These are phyloP conservation scores for Fusarium praegraminearum DNA, from an alignment of 2,329 filamentous ascomycete species.

Conservation along the genomic window DNA sequence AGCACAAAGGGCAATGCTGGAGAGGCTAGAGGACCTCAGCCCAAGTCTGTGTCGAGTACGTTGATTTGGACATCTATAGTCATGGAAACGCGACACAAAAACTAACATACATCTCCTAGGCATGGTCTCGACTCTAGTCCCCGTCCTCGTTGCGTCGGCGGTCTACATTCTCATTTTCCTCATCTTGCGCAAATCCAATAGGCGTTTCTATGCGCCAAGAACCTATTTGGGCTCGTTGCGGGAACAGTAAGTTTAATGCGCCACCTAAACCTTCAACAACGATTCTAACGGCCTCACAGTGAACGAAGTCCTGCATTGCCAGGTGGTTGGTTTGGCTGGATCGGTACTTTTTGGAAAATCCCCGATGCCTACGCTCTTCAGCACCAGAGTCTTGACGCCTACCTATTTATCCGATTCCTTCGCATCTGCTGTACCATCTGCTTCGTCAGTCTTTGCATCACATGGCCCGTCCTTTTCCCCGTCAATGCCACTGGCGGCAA, in stretches of 20 bases:
- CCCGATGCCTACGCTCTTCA: constrained; percentile 84
- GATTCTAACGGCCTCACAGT: constrained; percentile 49
- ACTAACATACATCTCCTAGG: constrained; percentile 39
- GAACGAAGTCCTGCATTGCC: constrained; percentile 69
- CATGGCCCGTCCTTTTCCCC: constrained; percentile 87
- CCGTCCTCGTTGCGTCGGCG: constrained; percentile 61
- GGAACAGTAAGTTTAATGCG: constrained; percentile 57
- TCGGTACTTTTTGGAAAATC: constrained; percentile 70
- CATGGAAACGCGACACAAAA: neutral
- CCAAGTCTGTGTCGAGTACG: constrained; percentile 53
- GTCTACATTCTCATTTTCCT: constrained; percentile 66
- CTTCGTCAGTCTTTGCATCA: constrained; percentile 82
- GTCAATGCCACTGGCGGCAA: constrained; percentile 85
- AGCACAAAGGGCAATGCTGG: constrained; percentile 37
- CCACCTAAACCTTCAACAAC: neutral
- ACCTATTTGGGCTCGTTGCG: constrained; percentile 63
- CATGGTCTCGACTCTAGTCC: constrained; percentile 65
- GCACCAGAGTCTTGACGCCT: constrained; percentile 89
- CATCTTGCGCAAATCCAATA: constrained; percentile 59
- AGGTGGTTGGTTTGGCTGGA: constrained; percentile 71
- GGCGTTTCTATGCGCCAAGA: constrained; percentile 68
- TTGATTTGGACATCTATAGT: neutral
- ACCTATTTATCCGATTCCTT: constrained; percentile 87
- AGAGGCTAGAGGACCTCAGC: constrained; percentile 43
- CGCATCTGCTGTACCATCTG: constrained; percentile 82